Evolutionary conservation across 2,329 filamentous ascomycete species (phyloP).

Genomic region (Pseudogymnoascus sp.): DNA sequence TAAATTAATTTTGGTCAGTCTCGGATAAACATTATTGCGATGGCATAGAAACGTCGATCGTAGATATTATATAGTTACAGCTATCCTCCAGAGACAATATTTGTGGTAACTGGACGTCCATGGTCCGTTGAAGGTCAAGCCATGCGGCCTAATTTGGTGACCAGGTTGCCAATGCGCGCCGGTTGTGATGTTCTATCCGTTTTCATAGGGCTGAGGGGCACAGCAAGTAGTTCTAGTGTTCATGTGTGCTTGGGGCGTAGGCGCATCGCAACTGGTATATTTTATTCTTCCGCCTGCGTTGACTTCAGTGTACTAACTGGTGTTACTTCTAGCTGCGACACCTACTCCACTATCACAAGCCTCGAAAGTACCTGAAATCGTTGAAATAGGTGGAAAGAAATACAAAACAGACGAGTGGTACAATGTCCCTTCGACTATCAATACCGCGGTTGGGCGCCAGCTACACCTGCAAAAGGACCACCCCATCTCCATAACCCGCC

Average conservation of each 20-base stretch:
- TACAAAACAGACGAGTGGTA: slow-evolving; percentile 73
- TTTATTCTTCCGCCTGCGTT: neutral
- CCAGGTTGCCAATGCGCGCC: slow-evolving; percentile 14
- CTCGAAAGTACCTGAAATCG: neutral
- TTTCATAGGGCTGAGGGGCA: slow-evolving; percentile 20
- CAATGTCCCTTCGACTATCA: slow-evolving; percentile 71
- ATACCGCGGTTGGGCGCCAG: slow-evolving; percentile 62
- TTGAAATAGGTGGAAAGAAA: slow-evolving; percentile 35
- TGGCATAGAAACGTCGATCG: neutral
- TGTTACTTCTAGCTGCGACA: neutral
- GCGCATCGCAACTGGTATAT: slow-evolving; percentile 22
- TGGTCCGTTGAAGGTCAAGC: slow-evolving; percentile 8
- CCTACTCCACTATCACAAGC: neutral
- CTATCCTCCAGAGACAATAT: neutral
- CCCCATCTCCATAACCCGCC: slow-evolving; percentile 80
- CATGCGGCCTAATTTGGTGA: slow-evolving; percentile 21
- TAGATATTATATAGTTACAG: neutral
- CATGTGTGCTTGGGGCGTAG: slow-evolving; percentile 22
- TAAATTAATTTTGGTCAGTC: neutral
- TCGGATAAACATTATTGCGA: neutral
- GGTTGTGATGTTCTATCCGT: slow-evolving; percentile 19
- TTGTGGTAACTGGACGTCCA: neutral
- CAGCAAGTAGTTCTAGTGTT: slow-evolving; percentile 14
- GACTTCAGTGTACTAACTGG: neutral
- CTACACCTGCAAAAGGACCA: slow-evolving; percentile 91